A percentile compares a stretch with the other conserved stretches of the same genome.
These are phyloP conservation scores for Acacia acuminata DNA, from an alignment of 306 rosid genomes.

Conservation along the genomic window DNA sequence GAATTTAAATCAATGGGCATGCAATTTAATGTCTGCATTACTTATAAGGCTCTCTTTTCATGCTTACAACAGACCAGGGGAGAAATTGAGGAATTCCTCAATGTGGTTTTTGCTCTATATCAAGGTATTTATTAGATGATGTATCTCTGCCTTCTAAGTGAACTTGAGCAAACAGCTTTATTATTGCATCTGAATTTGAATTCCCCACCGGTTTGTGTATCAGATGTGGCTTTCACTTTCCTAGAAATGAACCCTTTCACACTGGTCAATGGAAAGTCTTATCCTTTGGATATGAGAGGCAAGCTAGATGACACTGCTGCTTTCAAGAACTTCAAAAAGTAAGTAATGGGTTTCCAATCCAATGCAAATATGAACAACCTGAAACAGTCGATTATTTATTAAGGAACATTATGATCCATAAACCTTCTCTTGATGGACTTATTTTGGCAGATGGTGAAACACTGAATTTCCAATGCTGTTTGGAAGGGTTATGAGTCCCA, in stretches of 20 bases:
- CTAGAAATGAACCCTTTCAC: conserved; percentile 97
- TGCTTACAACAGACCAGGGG: no score
- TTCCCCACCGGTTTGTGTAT: conserved; percentile 15
- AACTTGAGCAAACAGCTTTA: conserved; percentile 9
- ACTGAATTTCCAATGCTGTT: no score
- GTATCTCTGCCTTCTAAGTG: not conserved
- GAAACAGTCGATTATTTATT: not conserved
- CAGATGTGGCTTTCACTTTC: conserved; percentile 97
- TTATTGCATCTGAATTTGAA: not conserved
- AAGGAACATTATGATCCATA: conserved; percentile 12
- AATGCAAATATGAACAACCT: conserved; percentile 6
- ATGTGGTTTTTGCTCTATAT: conserved; percentile 64
- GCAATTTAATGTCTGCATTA: no score
- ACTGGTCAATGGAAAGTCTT: conserved; percentile 86
- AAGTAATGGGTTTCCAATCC: conserved; percentile 21
- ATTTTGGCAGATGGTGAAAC: no score
- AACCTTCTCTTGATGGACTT: conserved; percentile 20
- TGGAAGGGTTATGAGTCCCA: no score
- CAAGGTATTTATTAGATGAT: conserved; percentile 61
- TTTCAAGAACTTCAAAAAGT: conserved; percentile 98
- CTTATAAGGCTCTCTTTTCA: no score
- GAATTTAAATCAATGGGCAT: no score
- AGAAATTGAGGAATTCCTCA: conserved; percentile 88
- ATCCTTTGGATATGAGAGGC: conserved; percentile 99
- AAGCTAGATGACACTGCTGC: conserved; percentile 95